Base-by-base conservation (phyloP, 129 eudicot species). In the Oenanthe sinensis region DNA sequence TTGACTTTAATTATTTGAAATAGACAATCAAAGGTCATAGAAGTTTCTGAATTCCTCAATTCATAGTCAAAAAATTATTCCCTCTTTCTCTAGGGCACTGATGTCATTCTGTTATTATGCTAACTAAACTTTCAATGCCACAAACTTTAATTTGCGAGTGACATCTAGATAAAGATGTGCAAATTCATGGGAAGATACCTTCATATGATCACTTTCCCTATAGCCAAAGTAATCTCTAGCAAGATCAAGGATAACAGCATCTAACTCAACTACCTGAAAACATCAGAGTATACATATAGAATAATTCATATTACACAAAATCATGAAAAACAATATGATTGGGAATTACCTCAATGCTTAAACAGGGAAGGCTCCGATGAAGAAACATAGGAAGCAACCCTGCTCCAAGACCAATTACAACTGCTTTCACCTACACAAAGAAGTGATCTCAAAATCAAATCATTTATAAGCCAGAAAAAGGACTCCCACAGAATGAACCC, bases 361-460 rank as follows among this genome's bases (percentile, higher is more conserved):
- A 78, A 80, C 84, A 85, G 12, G 88, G 87, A 81, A 95, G 87
- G 79, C 85, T 79, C 48, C 83, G 71, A 83, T 81, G 90, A 28
- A 95, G 96, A 84, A 91, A 91, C 99, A 91, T 92, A 13, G 99
- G 99, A 82, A 95, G 96, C 44, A 95, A 62, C 75, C 99, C 99
- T 20, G 99, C 99, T 86, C 99, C 97, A 67, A 95, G 92, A 86
- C 99, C 99, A 81, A 95, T 85, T 73, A 95, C 90, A 81, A 87
- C 89, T 76, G 96, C 75, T 79, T 86, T 89, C 70, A 90, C 93
- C 98, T 95, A 89, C 19, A 85, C 75, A 19, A 46, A 24, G 22
- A 10, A 71, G 49, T 65, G 75, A 33, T 28, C 54, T 14, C n/a
- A 42, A 50, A 10, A 72, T 72, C 17, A 44, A 46, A 71, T 71